Conservation (phyloP, 257 asterid species). For the Nicotiana tomentosiformis region DNA sequence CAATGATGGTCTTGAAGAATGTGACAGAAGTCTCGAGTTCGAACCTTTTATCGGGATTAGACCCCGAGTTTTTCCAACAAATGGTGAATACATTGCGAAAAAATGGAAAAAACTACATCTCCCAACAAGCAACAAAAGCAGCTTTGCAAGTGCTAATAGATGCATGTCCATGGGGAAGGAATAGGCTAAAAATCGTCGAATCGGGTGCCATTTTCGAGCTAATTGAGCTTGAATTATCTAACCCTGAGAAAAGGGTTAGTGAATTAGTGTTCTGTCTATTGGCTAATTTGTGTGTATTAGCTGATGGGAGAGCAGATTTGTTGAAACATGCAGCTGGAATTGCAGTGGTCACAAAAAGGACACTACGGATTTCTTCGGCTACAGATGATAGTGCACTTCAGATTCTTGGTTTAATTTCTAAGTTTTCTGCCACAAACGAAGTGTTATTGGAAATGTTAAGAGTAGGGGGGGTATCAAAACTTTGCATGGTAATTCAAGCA, state of each 20-base stretch:
- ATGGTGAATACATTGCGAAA: background rate
- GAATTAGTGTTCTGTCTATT: conserved; percentile 43
- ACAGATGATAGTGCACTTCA: conserved; percentile 44
- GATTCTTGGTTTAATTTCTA: conserved; percentile 33
- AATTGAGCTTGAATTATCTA: conserved; percentile 35
- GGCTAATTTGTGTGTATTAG: conserved; percentile 38
- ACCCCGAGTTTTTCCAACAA: conserved; percentile 22
- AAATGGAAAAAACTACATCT: background rate
- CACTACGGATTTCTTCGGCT: conserved; percentile 31
- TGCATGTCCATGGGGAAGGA: conserved; percentile 35
- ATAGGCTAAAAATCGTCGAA: conserved; percentile 36
- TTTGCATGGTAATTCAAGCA: conserved; percentile 50
- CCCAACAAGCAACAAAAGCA: conserved; percentile 20
- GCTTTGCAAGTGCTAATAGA: conserved; percentile 30
- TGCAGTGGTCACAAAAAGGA: conserved; percentile 42
- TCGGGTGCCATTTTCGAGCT: conserved; percentile 31
- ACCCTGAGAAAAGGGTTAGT: conserved; percentile 34
- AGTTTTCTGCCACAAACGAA: conserved; percentile 32
- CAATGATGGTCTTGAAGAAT: conserved; percentile 23
- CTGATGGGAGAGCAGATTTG: conserved; percentile 61
- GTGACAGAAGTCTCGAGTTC: conserved; percentile 19
- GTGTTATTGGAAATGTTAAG: conserved; percentile 52
- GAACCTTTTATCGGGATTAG: conserved; percentile 3
- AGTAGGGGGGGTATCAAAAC: conserved; percentile 47
- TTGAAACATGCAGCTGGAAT: conserved; percentile 50